Evolutionary conservation across 208 protist species (phyloP).

Genomic region (Leishmania major): DNA sequence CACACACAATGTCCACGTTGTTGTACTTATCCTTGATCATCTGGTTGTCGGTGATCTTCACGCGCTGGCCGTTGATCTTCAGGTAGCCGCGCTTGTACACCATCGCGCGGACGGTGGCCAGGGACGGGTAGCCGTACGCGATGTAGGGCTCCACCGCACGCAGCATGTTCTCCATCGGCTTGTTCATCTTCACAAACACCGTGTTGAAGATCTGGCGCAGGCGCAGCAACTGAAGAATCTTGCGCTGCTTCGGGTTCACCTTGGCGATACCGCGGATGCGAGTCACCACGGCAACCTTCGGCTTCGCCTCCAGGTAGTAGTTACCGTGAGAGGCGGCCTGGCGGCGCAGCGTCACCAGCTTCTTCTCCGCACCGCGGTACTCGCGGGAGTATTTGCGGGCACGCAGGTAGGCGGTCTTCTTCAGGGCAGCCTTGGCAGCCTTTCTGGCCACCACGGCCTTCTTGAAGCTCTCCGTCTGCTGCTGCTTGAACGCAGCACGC

Average conservation of each 20-base stretch:
- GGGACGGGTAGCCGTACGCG: constrained; percentile 98
- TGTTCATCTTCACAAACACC: constrained; percentile 99
- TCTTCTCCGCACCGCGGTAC: constrained; percentile 93
- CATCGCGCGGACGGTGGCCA: constrained; percentile 97
- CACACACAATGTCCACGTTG: constrained; percentile 95
- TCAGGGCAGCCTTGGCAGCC: constrained; percentile 66
- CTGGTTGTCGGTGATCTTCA: constrained; percentile 96
- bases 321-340: constrained; percentile 92
- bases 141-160: constrained; percentile 99
- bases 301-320: constrained; percentile 98
- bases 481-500: constrained; percentile 91
- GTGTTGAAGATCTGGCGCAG: constrained; percentile 99
- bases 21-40: constrained; percentile 97
- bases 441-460: constrained; percentile 78
- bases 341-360: constrained; percentile 84
- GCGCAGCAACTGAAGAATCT: constrained; percentile 99
- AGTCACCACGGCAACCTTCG: constrained; percentile 99
- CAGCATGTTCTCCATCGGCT: constrained; percentile 99
- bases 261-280: constrained; percentile 99
- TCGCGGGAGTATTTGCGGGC: constrained; percentile 95
- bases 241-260: constrained; percentile 97
- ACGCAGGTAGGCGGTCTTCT: constrained; percentile 74
- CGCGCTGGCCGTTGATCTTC: constrained; percentile 97
- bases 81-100: constrained; percentile 99
- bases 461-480: constrained; percentile 91